phyloP scores from a whole-genome alignment of 768 basidiomycete genomes.

The Cystofilobasidium ferigula region DNA sequence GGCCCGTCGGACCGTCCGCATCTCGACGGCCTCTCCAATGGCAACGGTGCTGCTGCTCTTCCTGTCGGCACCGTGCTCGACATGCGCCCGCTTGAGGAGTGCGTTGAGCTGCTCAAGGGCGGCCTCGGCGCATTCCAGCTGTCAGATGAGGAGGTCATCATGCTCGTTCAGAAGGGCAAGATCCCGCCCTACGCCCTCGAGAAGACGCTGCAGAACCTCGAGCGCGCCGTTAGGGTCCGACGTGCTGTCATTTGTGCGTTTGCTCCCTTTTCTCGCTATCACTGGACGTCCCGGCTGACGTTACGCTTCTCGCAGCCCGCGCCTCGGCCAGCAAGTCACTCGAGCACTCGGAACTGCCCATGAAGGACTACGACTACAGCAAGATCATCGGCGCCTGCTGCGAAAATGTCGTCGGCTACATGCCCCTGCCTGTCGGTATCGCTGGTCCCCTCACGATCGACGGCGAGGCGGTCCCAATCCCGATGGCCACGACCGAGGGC shows the following conservation, averaged over 20 bases:
- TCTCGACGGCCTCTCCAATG: conserved; percentile 22
- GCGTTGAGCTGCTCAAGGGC: conserved; percentile 58
- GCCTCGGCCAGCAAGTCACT: conserved; percentile 71
- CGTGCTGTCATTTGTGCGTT: conserved; percentile 79
- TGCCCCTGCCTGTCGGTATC: conserved; percentile 89
- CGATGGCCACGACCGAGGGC: conserved; percentile 99
- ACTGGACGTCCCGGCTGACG: not conserved
- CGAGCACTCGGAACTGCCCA: conserved; percentile 71
- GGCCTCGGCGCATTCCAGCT: conserved; percentile 44
- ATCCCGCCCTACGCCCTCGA: conserved; percentile 90
- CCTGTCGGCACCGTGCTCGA: not conserved
- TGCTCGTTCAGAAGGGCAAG: conserved; percentile 81
- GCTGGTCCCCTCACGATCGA: conserved; percentile 92
- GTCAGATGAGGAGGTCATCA: conserved; percentile 82
- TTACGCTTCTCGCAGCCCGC: conserved; percentile 49
- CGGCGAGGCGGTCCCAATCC: conserved; percentile 70
- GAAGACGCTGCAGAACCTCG: conserved; percentile 79
- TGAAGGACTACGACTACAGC: conserved; percentile 79
- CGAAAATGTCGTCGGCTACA: conserved; percentile 96
- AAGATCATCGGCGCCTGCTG: conserved; percentile 93
- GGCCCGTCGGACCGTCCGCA: conserved; percentile 13
- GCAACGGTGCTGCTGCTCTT: conserved; percentile 16
- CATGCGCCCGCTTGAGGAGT: conserved; percentile 57
- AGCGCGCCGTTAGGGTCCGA: conserved; percentile 75
- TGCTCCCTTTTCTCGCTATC: not conserved